These are phyloP conservation scores for Achaetomiella virescens DNA, from an alignment of 495 filamentous ascomycete species.

Conservation along the genomic window DNA sequence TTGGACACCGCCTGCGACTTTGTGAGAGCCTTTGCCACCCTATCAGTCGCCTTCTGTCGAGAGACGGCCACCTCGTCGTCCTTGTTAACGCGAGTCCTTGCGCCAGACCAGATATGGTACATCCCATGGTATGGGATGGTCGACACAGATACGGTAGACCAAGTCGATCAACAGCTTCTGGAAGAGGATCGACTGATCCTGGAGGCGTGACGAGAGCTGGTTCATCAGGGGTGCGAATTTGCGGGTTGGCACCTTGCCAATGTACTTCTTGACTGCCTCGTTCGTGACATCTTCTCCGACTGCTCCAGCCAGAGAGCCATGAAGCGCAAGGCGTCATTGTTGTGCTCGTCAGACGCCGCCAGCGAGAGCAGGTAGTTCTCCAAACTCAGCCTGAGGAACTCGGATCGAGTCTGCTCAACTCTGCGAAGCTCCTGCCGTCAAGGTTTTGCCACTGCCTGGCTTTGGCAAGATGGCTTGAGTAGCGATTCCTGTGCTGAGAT, in stretches of 20 bases:
- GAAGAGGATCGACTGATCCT: constrained; percentile 61
- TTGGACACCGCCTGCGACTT: constrained; percentile 37
- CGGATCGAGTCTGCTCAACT: constrained; percentile 63
- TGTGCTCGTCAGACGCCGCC: constrained; percentile 74
- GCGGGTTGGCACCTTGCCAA: constrained; percentile 69
- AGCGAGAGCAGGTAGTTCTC: constrained; percentile 90
- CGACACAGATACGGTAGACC: constrained; percentile 72
- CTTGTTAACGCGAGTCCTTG: constrained; percentile 54
- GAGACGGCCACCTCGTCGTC: constrained; percentile 68
- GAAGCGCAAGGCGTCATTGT: constrained; percentile 89
- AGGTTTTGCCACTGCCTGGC: constrained; percentile 85
- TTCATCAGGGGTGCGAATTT: constrained; percentile 96
- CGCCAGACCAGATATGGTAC: constrained; percentile 86
- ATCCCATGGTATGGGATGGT: constrained; percentile 95
- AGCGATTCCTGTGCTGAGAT: constrained; percentile 34
- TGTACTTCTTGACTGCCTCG: constrained; percentile 60
- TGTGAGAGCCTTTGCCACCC: constrained; percentile 53
- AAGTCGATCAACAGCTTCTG: constrained; percentile 66
- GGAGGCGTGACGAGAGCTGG: constrained; percentile 83
- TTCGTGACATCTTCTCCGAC: constrained; percentile 66
- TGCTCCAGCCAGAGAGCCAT: constrained; percentile 91
- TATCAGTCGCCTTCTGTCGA: constrained; percentile 63
- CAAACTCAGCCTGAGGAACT: constrained; percentile 79
- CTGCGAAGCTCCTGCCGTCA: constrained; percentile 82
- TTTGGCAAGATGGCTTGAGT: constrained; percentile 44